phyloP scores from a whole-genome alignment of 129 eudicot genomes.

The Ambrosia trifida region DNA sequence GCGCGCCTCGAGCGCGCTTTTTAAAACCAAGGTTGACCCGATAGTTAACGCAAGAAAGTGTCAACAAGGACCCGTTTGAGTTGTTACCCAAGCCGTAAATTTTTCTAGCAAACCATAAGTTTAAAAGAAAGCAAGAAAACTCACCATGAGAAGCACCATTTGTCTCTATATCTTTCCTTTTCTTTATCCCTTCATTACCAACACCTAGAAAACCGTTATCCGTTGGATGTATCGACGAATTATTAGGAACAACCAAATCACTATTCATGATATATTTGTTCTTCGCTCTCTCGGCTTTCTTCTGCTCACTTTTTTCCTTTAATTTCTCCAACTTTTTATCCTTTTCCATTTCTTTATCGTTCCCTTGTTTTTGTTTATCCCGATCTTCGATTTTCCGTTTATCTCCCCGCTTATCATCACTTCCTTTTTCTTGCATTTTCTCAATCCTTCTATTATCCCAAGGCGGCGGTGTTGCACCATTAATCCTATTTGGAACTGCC shows the following conservation, averaged over 20 bases:
- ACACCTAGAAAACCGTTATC: slow-evolving; percentile 29
- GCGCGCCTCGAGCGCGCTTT: too few relatives aligned
- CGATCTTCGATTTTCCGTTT: slow-evolving; percentile 40
- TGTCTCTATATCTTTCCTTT: slow-evolving; percentile 56
- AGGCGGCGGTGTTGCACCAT: slow-evolving; percentile 34
- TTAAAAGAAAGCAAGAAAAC: slow-evolving; percentile 28
- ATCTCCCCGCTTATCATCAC: slow-evolving; percentile 32
- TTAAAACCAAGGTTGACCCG: neutral
- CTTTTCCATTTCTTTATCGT: slow-evolving; percentile 43
- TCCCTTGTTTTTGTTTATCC: slow-evolving; percentile 44
- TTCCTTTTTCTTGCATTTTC: slow-evolving; percentile 47
- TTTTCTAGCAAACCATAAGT: neutral
- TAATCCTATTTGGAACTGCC: slow-evolving; percentile 35
- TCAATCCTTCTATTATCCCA: slow-evolving; percentile 39
- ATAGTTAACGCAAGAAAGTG: neutral
- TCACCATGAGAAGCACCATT: slow-evolving; percentile 69
- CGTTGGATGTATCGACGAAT: slow-evolving; percentile 10
- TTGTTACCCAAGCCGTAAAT: neutral
- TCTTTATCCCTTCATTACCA: slow-evolving; percentile 46
- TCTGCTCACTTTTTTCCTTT: slow-evolving; percentile 42
- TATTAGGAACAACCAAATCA: slow-evolving; percentile 22
- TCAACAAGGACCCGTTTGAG: neutral
- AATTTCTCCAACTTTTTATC: slow-evolving; percentile 45
- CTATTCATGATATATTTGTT: slow-evolving; percentile 31
- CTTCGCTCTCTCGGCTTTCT: slow-evolving; percentile 39